phyloP scores from a whole-genome alignment of 495 filamentous ascomycete genomes.

The Platismatia glauca region DNA sequence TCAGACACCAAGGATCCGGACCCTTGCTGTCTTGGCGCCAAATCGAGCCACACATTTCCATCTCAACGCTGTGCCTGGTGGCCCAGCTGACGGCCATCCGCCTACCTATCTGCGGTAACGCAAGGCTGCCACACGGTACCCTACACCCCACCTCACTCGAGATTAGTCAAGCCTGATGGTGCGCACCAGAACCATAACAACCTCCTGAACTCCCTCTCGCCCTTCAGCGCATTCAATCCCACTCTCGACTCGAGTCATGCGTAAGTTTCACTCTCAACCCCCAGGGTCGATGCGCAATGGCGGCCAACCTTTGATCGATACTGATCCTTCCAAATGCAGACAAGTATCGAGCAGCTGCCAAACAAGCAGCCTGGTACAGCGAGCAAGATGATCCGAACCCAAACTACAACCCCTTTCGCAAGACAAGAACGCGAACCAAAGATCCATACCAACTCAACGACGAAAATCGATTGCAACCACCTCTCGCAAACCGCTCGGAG shows the following conservation, averaged over 20 bases:
- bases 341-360: conserved; percentile 38
- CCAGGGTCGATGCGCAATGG: not conserved
- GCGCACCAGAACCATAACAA: conserved; percentile 2
- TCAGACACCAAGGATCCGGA: not conserved
- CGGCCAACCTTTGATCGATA: not conserved
- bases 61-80: not conserved
- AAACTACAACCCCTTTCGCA: conserved; percentile 42
- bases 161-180: not conserved
- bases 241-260: conserved; percentile 5
- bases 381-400: conserved; percentile 30
- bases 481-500: conserved; percentile 17
- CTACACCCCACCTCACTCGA: too few relatives aligned
- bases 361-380: conserved; percentile 40
- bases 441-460: conserved; percentile 8
- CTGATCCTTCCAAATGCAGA: conserved; percentile 28
- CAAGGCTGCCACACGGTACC: not conserved
- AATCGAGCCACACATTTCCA: not conserved
- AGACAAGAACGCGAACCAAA: not conserved
- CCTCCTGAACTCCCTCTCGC: not conserved
- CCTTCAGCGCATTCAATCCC: conserved; percentile 4
- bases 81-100: not conserved
- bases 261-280: conserved; percentile 15
- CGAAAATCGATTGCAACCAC: conserved; percentile 9
- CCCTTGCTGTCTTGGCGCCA: not conserved
- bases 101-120: not conserved